These are phyloP conservation scores for Kazachstania bromeliacearum DNA, from an alignment of 805 yeast genomes.

Conservation along the genomic window DNA sequence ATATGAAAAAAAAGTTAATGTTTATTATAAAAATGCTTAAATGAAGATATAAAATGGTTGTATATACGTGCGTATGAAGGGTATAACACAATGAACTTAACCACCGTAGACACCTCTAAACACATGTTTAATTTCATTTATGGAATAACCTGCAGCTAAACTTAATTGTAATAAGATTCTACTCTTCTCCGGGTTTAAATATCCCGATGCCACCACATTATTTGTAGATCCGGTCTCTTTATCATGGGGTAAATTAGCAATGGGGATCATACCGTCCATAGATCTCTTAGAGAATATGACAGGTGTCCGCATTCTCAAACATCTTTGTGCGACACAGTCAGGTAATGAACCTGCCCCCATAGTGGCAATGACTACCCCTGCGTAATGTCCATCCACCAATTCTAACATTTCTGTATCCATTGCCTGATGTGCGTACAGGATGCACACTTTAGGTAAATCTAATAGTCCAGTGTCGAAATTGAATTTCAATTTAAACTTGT, in stretches of 20 bases:
- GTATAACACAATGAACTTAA: conserved; percentile 10
- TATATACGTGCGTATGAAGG: too few relatives aligned
- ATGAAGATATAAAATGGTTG: too few relatives aligned
- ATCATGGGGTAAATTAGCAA: conserved; percentile 34
- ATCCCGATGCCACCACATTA: conserved; percentile 53
- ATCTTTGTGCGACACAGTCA: conserved; percentile 38
- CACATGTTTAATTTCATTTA: conserved; percentile 34
- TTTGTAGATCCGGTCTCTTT: conserved; percentile 28
- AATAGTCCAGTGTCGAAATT: conserved; percentile 7
- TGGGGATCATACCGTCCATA: conserved; percentile 64
- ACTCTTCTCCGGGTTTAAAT: conserved; percentile 55
- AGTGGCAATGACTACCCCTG: conserved; percentile 56
- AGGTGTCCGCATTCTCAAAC: conserved; percentile 38
- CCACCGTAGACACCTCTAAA: conserved; percentile 50
- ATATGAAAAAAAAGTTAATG: too few relatives aligned
- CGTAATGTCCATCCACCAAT: conserved; percentile 37
- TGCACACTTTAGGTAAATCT: conserved; percentile 34
- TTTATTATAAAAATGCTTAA: too few relatives aligned
- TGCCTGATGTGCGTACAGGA: conserved; percentile 55
- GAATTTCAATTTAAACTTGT: conserved; percentile 33
- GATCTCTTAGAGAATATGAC: conserved; percentile 57
- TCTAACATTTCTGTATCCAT: conserved; percentile 41
- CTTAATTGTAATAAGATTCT: conserved; percentile 51
- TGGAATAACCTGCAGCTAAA: conserved; percentile 33
- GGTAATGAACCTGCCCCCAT: conserved; percentile 65